Evolutionary conservation across 176 grass and related monocot genomes (phyloP), one percentile per base, ranked within the genome.

Genomic region (Carex pumila): DNA sequence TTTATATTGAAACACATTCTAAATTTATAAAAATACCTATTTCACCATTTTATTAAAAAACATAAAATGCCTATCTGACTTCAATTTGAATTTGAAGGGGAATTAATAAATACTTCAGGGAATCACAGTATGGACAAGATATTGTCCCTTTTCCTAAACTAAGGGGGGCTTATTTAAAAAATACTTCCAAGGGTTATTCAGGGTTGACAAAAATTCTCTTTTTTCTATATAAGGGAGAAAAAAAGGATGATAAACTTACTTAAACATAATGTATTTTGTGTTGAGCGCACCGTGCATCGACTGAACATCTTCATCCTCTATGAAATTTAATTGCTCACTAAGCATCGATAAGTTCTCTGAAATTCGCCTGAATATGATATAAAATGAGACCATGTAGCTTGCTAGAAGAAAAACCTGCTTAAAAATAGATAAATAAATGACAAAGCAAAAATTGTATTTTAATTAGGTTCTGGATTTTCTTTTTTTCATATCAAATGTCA

Each of bases 201-300:
- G 65, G 6, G 34, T 69, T 7, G 65, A 69, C 13, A 39, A 14
- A 12, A 37, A 71, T 71, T 12, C 68, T 3, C 7, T 45, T 45
- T 71, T 47, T 47, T 18, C 68, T 47, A 71, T 47, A 71, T 39
- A 18, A 9, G 70, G 45, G 59, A 61, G 14, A 19, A 31, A 11
- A 57, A 52, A 50, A 17, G 22, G 50, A 1, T 17, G 5, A 78
- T 8, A 49, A 32, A 45, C 88, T 0, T 91, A 98, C 95, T 98
- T 98, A 85, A 98, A 92, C 95, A 98, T 98, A 13, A 80, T 92
- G 79, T 95, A 98, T 83, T 98, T 98, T 3, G 86, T 93, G 85
- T 89, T 90, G n/a, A 98, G 71, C 39, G 93, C 87, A n/a, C 86
- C 86, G 8, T 98, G 92, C 80, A 98, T 76, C 1, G 92, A 88